A percentile compares a stretch with the other conserved stretches of the same genome.
Conservation (phyloP, 805 yeast genomes). For the Phaffomyces antillensis region DNA sequence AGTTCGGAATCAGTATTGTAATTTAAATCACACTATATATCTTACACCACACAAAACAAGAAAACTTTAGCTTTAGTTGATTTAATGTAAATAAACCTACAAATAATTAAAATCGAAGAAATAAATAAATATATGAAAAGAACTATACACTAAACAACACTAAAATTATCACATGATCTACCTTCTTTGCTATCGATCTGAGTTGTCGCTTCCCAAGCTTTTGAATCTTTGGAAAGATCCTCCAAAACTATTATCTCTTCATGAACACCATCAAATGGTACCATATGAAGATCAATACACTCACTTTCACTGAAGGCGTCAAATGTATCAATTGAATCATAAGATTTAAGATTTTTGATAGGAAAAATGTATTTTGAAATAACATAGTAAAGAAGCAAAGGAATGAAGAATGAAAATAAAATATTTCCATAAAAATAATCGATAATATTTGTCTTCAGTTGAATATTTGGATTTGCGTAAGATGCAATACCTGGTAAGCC, state of each 20-base stretch:
- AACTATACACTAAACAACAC: background rate
- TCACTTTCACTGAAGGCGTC: constrained; percentile 25
- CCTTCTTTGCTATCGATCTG: background rate
- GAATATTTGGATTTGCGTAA: constrained; percentile 22
- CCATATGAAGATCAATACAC: constrained; percentile 18
- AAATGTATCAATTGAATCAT: constrained; percentile 22
- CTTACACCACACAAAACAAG: too few relatives aligned
- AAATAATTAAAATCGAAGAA: background rate
- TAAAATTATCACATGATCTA: constrained; percentile 3
- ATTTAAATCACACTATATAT: too few relatives aligned
- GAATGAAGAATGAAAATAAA: constrained; percentile 24
- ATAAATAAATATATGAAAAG: background rate
- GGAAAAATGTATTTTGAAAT: constrained; percentile 23
- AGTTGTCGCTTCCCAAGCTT: background rate
- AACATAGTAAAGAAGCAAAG: constrained; percentile 22
- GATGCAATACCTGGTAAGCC: constrained; percentile 33
- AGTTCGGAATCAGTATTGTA: too few relatives aligned
- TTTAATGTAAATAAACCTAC: background rate
- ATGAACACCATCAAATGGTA: constrained; percentile 14
- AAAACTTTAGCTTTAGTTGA: too few relatives aligned
- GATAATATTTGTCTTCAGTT: constrained; percentile 17
- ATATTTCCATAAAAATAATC: constrained; percentile 26
- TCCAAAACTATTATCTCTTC: constrained; percentile 6
- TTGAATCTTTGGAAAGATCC: constrained; percentile 1
- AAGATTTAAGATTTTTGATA: constrained; percentile 11